Conservation (phyloP, 2,329 filamentous ascomycete species). For the Epichloe hybrida region DNA sequence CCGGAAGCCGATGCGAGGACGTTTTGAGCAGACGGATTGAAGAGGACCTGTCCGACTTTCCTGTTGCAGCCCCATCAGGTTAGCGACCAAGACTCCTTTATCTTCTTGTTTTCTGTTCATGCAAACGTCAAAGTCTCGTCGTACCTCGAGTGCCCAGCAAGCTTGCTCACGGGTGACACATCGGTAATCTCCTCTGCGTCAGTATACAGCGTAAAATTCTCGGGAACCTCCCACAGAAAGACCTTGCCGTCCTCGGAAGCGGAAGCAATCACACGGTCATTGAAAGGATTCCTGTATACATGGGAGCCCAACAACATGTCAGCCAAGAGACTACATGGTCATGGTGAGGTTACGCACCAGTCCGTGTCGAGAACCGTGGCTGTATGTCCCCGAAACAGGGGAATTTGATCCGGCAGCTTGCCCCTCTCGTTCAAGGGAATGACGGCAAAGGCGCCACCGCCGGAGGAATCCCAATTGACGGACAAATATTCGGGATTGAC, state of each 20-base stretch:
- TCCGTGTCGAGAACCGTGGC: conserved; percentile 93
- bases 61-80: conserved; percentile 29
- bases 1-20: conserved; percentile 90
- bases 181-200: conserved; percentile 77
- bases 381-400: conserved; percentile 92
- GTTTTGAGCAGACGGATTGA: conserved; percentile 93
- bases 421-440: conserved; percentile 83
- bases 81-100: not conserved
- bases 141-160: conserved; percentile 77
- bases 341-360: conserved; percentile 45
- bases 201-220: conserved; percentile 70
- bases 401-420: conserved; percentile 82
- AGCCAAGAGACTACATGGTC: not conserved
- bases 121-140: not conserved
- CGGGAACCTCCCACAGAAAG: conserved; percentile 89
- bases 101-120: not conserved
- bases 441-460: conserved; percentile 92
- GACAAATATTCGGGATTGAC: conserved; percentile 91
- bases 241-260: conserved; percentile 95
- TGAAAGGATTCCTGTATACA: conserved; percentile 71
- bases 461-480: conserved; percentile 96
- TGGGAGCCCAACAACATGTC: not conserved
- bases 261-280: conserved; percentile 84
- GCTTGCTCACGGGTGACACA: conserved; percentile 66
- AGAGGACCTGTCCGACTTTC: conserved; percentile 95